phyloP scores from a whole-genome alignment of 2,329 filamentous ascomycete genomes.

The Pyricularia sp. region DNA sequence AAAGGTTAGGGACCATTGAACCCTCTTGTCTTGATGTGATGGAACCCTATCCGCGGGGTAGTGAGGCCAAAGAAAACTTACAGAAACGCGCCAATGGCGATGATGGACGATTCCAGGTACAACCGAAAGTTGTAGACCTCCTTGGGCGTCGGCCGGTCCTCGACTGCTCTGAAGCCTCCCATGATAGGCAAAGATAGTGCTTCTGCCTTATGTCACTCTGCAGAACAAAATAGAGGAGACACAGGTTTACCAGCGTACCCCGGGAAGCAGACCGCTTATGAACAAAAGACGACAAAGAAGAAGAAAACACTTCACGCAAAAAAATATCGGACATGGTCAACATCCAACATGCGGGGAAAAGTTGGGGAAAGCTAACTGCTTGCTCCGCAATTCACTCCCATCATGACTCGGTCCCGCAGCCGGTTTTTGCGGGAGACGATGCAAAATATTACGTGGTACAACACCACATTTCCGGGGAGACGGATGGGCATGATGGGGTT shows the following conservation, averaged over 20 bases:
- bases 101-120: constrained; percentile 36
- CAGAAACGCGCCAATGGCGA: constrained; percentile 36
- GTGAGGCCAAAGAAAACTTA: constrained; percentile 10
- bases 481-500: neutral
- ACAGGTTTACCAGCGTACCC: no score
- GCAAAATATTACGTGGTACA: neutral
- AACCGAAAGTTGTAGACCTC: constrained; percentile 45
- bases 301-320: neutral
- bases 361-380: neutral
- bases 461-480: neutral
- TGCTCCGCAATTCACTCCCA: neutral
- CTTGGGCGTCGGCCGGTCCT: constrained; percentile 44
- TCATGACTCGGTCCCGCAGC: neutral
- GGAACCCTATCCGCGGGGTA: no score
- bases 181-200: neutral
- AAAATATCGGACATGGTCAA: neutral
- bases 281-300: neutral
- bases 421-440: neutral
- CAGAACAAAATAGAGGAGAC: neutral
- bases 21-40: neutral
- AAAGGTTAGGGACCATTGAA: neutral
- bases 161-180: constrained; percentile 13
- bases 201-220: neutral
- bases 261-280: no score
- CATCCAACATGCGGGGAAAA: neutral